Evolutionary conservation across 2,329 filamentous ascomycete genomes (phyloP).

Genomic region (Rugonectria rugulosa): DNA sequence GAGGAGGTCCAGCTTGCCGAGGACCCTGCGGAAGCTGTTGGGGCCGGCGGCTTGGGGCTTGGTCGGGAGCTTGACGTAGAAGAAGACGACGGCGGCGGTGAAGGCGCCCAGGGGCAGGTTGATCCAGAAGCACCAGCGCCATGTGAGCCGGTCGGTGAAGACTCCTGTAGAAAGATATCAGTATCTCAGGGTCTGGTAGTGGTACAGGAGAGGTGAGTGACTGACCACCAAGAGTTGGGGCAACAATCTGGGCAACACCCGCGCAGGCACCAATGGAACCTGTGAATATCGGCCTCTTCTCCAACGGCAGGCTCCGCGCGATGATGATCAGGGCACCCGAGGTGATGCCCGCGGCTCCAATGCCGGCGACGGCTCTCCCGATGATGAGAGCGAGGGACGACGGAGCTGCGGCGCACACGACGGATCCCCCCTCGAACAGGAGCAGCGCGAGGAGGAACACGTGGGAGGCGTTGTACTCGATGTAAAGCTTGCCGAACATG

Average conservation of each 20-base stretch:
- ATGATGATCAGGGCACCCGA: background rate
- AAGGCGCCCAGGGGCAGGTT: conserved; percentile 4
- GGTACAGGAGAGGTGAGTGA: background rate
- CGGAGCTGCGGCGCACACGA: background rate
- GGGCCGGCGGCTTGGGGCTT: background rate
- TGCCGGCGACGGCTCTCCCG: background rate
- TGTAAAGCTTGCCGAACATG: background rate
- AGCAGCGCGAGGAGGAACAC: background rate
- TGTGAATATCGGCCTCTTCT: background rate
- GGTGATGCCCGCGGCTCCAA: background rate
- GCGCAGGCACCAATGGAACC: background rate
- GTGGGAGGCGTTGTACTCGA: background rate
- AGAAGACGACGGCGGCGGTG: background rate
- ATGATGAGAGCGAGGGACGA: background rate
- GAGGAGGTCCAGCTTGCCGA: background rate
- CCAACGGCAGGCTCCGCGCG: background rate
- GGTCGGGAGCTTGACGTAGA: conserved; percentile 1
- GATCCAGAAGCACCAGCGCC: conserved; percentile 15
- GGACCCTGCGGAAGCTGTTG: background rate
- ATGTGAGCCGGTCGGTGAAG: conserved; percentile 6
- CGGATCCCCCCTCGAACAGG: background rate
- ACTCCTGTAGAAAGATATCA: background rate
- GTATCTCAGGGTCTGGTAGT: background rate
- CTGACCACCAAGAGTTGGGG: background rate
- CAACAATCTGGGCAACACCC: background rate